phyloP scores from a whole-genome alignment of 2,329 filamentous ascomycete genomes.

The Paraphaeosphaeria minitans region DNA sequence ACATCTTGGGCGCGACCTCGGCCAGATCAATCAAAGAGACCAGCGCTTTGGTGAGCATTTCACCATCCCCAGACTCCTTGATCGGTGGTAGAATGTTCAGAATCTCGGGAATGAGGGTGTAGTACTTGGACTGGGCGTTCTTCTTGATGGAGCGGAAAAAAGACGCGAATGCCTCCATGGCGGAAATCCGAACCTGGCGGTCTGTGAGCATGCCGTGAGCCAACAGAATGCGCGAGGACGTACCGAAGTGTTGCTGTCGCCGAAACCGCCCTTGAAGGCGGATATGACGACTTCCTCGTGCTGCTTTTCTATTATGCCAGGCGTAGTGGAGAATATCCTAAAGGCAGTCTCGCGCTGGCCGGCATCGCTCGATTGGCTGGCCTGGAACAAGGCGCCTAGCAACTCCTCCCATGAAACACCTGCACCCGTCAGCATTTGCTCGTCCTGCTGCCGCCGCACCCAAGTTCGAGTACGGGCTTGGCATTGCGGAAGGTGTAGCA shows the following conservation, averaged over 20 bases:
- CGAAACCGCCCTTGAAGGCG: conserved; percentile 91
- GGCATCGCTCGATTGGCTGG: conserved; percentile 83
- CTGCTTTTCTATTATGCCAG: conserved; percentile 93
- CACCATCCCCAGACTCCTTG: conserved; percentile 88
- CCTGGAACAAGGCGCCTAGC: conserved; percentile 81
- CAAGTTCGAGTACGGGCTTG: background rate
- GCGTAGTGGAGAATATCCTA: conserved; percentile 92
- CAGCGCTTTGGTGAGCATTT: conserved; percentile 87
- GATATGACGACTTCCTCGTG: conserved; percentile 88
- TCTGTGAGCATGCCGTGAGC: conserved; percentile 15
- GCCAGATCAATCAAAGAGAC: conserved; percentile 92
- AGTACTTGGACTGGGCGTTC: conserved; percentile 89
- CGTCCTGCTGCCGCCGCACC: background rate
- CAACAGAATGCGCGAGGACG: conserved; percentile 8
- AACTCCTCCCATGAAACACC: conserved; percentile 90
- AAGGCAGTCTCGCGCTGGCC: conserved; percentile 91
- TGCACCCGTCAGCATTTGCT: conserved; percentile 46
- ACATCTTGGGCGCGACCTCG: conserved; percentile 96
- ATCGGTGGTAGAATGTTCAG: conserved; percentile 93
- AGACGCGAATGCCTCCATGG: conserved; percentile 94
- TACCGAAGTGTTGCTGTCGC: conserved; percentile 82
- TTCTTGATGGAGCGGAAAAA: conserved; percentile 93
- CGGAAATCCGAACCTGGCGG: conserved; percentile 81
- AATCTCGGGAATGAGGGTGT: conserved; percentile 82
- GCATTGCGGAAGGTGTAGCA: background rate